Evolutionary conservation across 208 protist species (phyloP), one percentile per base, ranked within the genome.

Genomic region (Trypanosoma theileri): DNA sequence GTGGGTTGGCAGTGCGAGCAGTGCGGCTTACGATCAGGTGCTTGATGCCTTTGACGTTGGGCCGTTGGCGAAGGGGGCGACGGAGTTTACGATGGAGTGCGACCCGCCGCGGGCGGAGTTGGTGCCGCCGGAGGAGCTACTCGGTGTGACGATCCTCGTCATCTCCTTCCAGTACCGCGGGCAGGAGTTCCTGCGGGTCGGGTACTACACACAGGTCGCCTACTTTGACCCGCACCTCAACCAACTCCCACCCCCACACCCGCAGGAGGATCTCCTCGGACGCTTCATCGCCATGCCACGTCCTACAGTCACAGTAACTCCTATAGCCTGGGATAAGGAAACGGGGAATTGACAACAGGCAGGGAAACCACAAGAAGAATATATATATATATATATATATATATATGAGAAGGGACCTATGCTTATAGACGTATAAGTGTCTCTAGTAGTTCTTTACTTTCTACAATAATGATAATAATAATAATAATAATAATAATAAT

Each of bases 1-100:
- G 16, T 99, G 98, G 92, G 97, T 99, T 31, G 98, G 98, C 22
- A 98, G 95, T 52, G 90, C 97, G 6, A 93, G 94, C 16, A 91
- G 73, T 17, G 85, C 93, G n/a, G 80, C 92, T 41, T 94, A 93
- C 69, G 98, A 99, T 79, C 98, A 99, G 79, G 85, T 85, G 19
- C 89, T 99, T 7, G 98, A 99, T 63, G 90, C 86, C 54, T 96
- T 99, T 52, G 86, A 98, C 26, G 96, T 99, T 10, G 98, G 97
- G 4, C 98, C 98, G 9, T 80, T 99, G 1, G 80, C 89, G 21
- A 69, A 85, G 16, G 98, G 98, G 16, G 72, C 82, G 17, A 98
- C 96, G 45, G 96, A 98, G 72, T 98, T 99, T 71, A 85, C 85
- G 16, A 86, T 99, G 53, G 84, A 98, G 71, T 97, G 92, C 59